phyloP scores from a whole-genome alignment of 2,329 filamentous ascomycete genomes.

The Cladosporium sp. region DNA sequence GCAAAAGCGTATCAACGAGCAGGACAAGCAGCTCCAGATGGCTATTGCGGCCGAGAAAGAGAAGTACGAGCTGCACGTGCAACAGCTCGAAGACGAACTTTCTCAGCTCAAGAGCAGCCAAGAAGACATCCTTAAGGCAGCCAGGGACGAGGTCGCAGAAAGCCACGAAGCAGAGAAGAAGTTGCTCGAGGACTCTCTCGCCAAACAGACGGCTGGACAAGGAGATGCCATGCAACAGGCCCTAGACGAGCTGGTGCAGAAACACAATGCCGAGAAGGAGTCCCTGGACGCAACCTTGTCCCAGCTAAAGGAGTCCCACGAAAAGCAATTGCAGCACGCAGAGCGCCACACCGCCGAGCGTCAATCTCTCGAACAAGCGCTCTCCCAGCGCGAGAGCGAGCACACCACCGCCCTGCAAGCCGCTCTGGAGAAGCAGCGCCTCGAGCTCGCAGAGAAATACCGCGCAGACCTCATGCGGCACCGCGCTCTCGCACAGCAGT shows the following conservation, averaged over 20 bases:
- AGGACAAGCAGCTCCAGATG: not conserved
- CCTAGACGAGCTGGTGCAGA: not conserved
- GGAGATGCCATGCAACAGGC: not conserved
- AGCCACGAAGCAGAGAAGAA: constrained; percentile 3
- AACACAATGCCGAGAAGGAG: constrained; percentile 4
- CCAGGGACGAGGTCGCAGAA: constrained; percentile 1
- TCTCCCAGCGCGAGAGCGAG: constrained; percentile 6
- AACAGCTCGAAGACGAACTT: not conserved
- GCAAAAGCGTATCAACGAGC: not conserved
- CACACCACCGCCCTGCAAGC: constrained; percentile 1
- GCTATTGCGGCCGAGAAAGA: constrained; percentile 1
- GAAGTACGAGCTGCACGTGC: constrained; percentile 2
- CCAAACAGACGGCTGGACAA: not conserved
- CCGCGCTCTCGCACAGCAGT: not conserved
- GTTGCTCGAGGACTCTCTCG: constrained; percentile 3
- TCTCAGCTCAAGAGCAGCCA: not conserved
- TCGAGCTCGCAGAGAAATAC: constrained; percentile 1
- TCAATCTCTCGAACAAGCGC: constrained; percentile 4
- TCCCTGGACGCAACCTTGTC: not conserved
- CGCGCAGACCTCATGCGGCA: not conserved
- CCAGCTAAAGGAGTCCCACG: constrained; percentile 5
- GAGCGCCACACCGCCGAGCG: constrained; percentile 5
- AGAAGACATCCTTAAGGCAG: not conserved
- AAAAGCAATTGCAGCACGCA: constrained; percentile 8
- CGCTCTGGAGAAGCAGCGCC: constrained; percentile 6